Conservation (phyloP, 192 early-diverging fungal genomes). For the Coemansia sp. region DNA sequence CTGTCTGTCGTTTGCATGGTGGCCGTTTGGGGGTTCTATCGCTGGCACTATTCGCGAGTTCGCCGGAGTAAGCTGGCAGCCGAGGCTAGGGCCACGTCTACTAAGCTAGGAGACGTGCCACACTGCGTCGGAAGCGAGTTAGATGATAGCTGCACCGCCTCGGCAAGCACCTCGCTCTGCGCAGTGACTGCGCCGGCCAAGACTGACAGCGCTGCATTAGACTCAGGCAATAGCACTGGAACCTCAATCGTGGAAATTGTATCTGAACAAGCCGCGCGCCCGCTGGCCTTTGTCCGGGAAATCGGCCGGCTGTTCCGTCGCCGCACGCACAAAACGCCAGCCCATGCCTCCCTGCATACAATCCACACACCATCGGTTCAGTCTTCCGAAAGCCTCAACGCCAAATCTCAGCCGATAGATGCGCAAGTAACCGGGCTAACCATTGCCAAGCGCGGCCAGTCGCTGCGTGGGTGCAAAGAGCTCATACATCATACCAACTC, state of each 20-base stretch:
- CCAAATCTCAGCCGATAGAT: background rate
- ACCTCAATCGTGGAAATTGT: too few relatives aligned
- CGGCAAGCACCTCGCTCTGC: background rate
- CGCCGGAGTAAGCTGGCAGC: background rate
- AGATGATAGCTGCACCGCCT: background rate
- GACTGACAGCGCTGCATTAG: background rate
- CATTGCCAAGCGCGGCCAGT: constrained; percentile 14
- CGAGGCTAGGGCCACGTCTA: background rate
- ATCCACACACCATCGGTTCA: background rate
- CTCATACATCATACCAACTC: background rate
- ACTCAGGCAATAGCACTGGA: background rate
- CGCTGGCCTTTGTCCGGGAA: background rate
- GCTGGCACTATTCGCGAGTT: constrained; percentile 4
- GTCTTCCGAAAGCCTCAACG: background rate
- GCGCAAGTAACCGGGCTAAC: background rate
- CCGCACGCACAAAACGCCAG: background rate
- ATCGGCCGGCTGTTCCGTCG: background rate
- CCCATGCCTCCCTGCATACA: background rate
- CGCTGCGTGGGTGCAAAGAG: constrained; percentile 13
- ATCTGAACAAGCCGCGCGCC: background rate
- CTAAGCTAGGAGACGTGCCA: background rate
- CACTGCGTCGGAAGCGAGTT: background rate
- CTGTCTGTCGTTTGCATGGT: background rate
- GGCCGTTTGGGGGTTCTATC: constrained; percentile 13
- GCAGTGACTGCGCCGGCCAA: background rate